These are phyloP conservation scores for Sistotremastrum suecicum DNA, from an alignment of 768 basidiomycete species.

Conservation along the genomic window DNA sequence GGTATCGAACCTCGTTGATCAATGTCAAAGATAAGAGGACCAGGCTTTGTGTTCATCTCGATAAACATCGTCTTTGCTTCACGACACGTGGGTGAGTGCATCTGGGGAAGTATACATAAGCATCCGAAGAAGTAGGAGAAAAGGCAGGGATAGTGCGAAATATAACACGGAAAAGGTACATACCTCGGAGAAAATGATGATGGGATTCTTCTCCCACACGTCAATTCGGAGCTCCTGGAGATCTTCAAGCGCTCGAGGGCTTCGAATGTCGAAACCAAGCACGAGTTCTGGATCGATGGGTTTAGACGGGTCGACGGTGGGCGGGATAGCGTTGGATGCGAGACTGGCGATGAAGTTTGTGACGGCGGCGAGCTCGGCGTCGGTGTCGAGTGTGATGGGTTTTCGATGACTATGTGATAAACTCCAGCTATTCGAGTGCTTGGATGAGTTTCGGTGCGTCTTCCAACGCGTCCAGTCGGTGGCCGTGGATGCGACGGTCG, in stretches of 20 bases:
- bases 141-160: not conserved
- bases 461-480: too few species aligned
- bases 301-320: constrained; percentile 40
- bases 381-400: constrained; percentile 28
- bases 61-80: constrained; percentile 49
- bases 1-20: constrained; percentile 38
- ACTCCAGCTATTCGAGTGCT: too few species aligned
- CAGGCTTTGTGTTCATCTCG: constrained; percentile 42
- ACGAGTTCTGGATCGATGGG: constrained; percentile 73
- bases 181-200: constrained; percentile 66
- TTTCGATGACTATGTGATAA: too few species aligned
- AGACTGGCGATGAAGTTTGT: constrained; percentile 61
- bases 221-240: constrained; percentile 43
- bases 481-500: too few species aligned
- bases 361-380: constrained; percentile 62
- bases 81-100: constrained; percentile 48
- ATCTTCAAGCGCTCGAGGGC: constrained; percentile 44
- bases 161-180: constrained; percentile 6
- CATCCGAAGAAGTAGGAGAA: constrained; percentile 1
- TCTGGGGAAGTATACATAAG: constrained; percentile 20
- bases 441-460: too few species aligned
- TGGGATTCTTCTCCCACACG: constrained; percentile 60
- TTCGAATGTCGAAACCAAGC: constrained; percentile 71
- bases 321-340: constrained; percentile 62
- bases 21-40: constrained; percentile 54